These are phyloP conservation scores for Candida labiduridarum DNA, from an alignment of 1,139 yeast species.

Conservation along the genomic window DNA sequence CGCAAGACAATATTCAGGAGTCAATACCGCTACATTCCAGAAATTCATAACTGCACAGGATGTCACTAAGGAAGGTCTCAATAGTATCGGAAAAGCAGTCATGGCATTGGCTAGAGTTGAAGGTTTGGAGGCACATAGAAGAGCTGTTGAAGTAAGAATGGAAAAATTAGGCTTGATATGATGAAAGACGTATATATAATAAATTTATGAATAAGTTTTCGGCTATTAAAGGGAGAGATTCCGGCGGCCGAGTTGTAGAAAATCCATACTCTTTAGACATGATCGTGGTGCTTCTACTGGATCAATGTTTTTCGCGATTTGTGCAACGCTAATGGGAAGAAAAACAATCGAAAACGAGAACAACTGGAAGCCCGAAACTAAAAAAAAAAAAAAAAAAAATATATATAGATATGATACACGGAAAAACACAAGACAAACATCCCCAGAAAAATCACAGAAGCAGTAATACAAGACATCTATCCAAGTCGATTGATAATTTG, in stretches of 20 bases:
- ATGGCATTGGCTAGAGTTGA: slow-evolving; percentile 97
- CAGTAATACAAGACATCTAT: too few species aligned
- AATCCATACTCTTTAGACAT: too few species aligned
- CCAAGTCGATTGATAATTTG: too few species aligned
- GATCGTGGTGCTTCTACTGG: too few species aligned
- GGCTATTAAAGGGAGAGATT: background rate
- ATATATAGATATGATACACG: too few species aligned
- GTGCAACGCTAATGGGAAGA: too few species aligned
- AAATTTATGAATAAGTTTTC: background rate
- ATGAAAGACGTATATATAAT: background rate
- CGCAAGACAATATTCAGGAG: slow-evolving; percentile 97
- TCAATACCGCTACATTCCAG: slow-evolving; percentile 92
- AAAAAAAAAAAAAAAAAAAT: too few species aligned
- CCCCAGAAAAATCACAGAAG: too few species aligned
- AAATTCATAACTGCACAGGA: slow-evolving; percentile 94
- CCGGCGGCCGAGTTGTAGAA: background rate
- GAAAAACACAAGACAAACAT: too few species aligned
- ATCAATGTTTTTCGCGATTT: too few species aligned
- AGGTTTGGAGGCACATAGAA: slow-evolving; percentile 95
- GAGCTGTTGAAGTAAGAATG: slow-evolving; percentile 93
- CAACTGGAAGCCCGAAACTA: too few species aligned
- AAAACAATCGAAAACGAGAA: background rate
- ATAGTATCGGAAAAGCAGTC: slow-evolving; percentile 90
- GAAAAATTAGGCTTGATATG: slow-evolving; percentile 60
- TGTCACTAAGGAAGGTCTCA: slow-evolving; percentile 80